These are phyloP conservation scores for Fraxinus greggii DNA, from an alignment of 305 asterid species.

Conservation along the genomic window DNA sequence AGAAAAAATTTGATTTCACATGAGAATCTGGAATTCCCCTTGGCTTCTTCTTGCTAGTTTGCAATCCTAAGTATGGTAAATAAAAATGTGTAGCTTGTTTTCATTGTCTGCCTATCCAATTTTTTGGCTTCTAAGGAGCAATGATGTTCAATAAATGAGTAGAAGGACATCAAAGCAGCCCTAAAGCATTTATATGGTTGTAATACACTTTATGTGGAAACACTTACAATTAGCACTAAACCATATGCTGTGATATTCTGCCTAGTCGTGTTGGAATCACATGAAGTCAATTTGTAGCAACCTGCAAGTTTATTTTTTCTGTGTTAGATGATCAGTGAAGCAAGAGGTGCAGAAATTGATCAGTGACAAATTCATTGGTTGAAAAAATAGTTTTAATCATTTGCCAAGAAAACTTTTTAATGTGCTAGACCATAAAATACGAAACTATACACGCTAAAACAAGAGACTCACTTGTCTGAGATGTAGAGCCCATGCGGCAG, in stretches of 20 bases:
- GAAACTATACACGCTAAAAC: not conserved
- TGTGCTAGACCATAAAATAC: not conserved
- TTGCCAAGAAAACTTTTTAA: not conserved
- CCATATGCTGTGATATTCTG: constrained; percentile 80
- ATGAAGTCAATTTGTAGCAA: constrained; percentile 64
- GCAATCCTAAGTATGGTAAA: not conserved
- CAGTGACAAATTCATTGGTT: not conserved
- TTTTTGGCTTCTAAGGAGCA: not conserved
- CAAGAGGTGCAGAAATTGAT: not conserved
- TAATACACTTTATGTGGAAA: not conserved
- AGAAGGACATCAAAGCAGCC: not conserved
- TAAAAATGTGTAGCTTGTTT: not conserved
- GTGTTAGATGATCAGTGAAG: constrained; percentile 8
- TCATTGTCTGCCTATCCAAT: not conserved
- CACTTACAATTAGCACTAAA: constrained; percentile 65
- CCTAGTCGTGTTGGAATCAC: constrained; percentile 45
- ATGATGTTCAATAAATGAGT: not conserved
- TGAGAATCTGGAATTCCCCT: not conserved
- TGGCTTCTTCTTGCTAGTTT: not conserved
- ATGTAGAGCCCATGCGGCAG: constrained; percentile 79
- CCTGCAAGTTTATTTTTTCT: constrained; percentile 40
- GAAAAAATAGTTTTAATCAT: not conserved
- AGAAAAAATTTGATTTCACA: not conserved
- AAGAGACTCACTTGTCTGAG: constrained; percentile 48
- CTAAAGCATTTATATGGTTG: not conserved